phyloP scores from a whole-genome alignment of 257 asterid genomes.

The Primulina tabacum region DNA sequence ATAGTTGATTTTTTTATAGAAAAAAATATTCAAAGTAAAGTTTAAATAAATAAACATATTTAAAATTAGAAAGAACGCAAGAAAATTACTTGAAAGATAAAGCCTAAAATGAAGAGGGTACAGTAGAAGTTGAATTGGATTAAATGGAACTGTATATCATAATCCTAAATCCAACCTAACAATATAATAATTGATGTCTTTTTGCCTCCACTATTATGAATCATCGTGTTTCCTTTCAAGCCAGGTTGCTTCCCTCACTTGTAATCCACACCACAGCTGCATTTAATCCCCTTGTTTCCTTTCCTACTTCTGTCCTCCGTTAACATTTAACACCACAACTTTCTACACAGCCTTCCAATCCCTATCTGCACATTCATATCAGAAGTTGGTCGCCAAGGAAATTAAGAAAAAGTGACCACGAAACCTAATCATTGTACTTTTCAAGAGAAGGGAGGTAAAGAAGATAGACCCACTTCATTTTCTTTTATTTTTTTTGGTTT shows the following conservation, averaged over 20 bases:
- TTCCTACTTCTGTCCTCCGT: neutral
- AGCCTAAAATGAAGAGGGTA: too few relatives aligned
- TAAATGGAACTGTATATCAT: neutral
- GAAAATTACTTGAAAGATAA: too few relatives aligned
- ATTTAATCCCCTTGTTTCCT: slow-evolving; percentile 24
- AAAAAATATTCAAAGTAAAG: too few relatives aligned
- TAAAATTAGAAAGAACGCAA: too few relatives aligned
- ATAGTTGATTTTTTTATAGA: too few relatives aligned
- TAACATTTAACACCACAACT: neutral
- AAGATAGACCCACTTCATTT: slow-evolving; percentile 21
- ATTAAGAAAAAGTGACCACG: slow-evolving; percentile 3
- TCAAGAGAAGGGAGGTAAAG: neutral
- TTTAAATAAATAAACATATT: too few relatives aligned
- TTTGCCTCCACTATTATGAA: neutral
- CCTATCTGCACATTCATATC: slow-evolving; percentile 9
- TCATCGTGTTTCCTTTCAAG: slow-evolving; percentile 7
- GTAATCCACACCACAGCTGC: slow-evolving; percentile 20
- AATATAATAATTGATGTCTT: neutral
- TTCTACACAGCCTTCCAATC: slow-evolving; percentile 13
- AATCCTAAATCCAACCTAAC: neutral
- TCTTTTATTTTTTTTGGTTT: slow-evolving; percentile 10
- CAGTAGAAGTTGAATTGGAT: neutral
- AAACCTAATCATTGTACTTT: slow-evolving; percentile 32
- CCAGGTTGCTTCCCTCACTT: slow-evolving; percentile 16
- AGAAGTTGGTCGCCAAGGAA: neutral